Evolutionary conservation across 2,329 filamentous ascomycete genomes (phyloP), one percentile per base, ranked within the genome.

Genomic region (Botryotinia convoluta): DNA sequence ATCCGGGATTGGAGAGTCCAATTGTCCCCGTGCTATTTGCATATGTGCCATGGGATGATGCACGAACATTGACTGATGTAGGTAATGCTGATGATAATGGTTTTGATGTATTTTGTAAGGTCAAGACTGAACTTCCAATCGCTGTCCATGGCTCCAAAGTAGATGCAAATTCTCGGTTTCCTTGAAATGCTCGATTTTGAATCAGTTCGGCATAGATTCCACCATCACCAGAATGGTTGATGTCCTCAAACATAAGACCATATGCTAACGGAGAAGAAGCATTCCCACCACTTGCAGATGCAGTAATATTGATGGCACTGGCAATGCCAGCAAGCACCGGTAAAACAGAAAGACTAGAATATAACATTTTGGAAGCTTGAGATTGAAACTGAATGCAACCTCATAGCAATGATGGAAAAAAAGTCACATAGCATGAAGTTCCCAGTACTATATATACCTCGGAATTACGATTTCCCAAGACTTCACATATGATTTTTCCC

Each of bases 161-260:
- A 83, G 51, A 90, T 81, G 51, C 85, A 82, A 42, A 89, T 80
- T 20, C 75, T 26, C 70, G 85, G 26, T 78, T 76, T 32, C 82
- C 81, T 80, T 93, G 91, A 78, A 93, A 93, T 18, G 90, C 91
- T 67, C 90, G 87, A 81, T 93, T 93, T 69, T 86, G 87, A 73
- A 93, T 87, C 72, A 93, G 81, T 79, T 93, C 91, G 67, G 89
- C 91, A 79, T 93, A 93, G 39, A 80, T 79, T 12, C 78, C 79
- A 22, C 79, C 79, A 71, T 80, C 79, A 8, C 79, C 79, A 20
- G 78, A 80, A 65, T 80, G 76, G 35, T 77, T 80, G 54, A 80
- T 81, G 51, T 80, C 79, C 68, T 81, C 79, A 61, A 80, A 80
- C 79, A 81, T 80, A 16, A 79, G 69, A 29, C 79, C 78, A 68